These are phyloP conservation scores for Leccinellum albellum DNA, from an alignment of 768 basidiomycete species.

Conservation along the genomic window DNA sequence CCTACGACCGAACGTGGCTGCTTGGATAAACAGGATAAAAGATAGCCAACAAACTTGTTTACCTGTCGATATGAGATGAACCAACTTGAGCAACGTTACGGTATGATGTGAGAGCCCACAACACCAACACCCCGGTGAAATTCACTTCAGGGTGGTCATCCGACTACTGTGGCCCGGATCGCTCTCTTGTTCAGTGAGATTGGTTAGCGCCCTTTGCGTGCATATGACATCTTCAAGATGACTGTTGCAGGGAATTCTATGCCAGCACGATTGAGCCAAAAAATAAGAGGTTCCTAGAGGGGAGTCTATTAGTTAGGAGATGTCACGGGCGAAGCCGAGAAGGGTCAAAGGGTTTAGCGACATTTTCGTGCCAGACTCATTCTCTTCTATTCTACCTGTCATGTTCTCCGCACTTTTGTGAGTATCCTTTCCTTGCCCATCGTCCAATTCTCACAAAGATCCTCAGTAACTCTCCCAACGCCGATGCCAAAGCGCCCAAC, in stretches of 20 bases:
- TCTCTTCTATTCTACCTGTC: constrained; percentile 26
- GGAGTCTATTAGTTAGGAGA: background rate
- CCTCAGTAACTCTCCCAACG: constrained; percentile 49
- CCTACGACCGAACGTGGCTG: background rate
- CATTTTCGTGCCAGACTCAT: background rate
- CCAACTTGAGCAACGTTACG: too few species aligned
- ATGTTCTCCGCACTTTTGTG: constrained; percentile 85
- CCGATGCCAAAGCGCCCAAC: constrained; percentile 68
- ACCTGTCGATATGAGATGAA: too few species aligned
- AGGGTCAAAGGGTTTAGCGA: constrained; percentile 2
- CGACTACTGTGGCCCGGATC: too few species aligned
- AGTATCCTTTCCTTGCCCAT: constrained; percentile 33
- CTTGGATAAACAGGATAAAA: background rate
- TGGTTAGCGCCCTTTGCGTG: background rate
- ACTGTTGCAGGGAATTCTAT: too few species aligned
- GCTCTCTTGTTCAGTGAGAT: background rate
- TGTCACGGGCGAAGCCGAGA: constrained; percentile 10
- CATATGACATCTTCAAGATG: background rate
- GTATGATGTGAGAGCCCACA: background rate
- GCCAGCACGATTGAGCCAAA: too few species aligned
- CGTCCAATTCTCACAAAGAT: constrained; percentile 10
- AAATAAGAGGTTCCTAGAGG: background rate
- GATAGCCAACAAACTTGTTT: background rate
- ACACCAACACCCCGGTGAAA: background rate
- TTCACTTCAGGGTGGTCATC: background rate